Conservation (phyloP, 768 basidiomycete genomes). For the Daedaleopsis sinensis region DNA sequence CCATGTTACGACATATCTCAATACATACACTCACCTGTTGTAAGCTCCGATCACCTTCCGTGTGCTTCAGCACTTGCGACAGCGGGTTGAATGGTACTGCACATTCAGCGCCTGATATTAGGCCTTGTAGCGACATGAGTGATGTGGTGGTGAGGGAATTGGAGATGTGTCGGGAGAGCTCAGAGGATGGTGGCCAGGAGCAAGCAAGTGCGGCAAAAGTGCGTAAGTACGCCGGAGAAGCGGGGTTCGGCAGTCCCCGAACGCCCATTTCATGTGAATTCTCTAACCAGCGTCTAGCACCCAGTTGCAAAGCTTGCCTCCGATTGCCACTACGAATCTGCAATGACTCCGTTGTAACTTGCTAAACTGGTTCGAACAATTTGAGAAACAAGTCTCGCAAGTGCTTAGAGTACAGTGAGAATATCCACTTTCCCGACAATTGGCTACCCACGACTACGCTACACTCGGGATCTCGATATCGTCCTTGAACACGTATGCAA, state of each 20-base stretch:
- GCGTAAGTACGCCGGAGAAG: slow-evolving; percentile 2
- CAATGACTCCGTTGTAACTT: too few relatives aligned
- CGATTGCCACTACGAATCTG: too few relatives aligned
- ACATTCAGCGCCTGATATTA: slow-evolving; percentile 91
- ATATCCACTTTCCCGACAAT: too few relatives aligned
- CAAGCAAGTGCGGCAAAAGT: background rate
- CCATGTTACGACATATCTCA: too few relatives aligned
- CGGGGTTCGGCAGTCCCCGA: slow-evolving; percentile 1
- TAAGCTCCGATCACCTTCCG: slow-evolving; percentile 85
- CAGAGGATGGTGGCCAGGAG: background rate
- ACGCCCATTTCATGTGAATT: slow-evolving; percentile 4
- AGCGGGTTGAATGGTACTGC: slow-evolving; percentile 83
- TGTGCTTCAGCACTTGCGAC: slow-evolving; percentile 86
- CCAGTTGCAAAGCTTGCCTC: too few relatives aligned
- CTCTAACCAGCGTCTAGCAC: too few relatives aligned
- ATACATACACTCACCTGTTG: slow-evolving; percentile 63
- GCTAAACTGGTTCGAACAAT: too few relatives aligned
- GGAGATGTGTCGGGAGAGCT: background rate
- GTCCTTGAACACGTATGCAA: background rate
- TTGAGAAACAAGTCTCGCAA: too few relatives aligned
- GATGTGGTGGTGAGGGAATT: background rate
- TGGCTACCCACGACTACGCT: too few relatives aligned
- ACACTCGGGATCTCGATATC: too few relatives aligned
- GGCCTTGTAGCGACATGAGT: slow-evolving; percentile 74
- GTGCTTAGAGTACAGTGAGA: too few relatives aligned